phyloP scores from a whole-genome alignment of 2,329 filamentous ascomycete genomes.

The Neonectria ditissima region DNA sequence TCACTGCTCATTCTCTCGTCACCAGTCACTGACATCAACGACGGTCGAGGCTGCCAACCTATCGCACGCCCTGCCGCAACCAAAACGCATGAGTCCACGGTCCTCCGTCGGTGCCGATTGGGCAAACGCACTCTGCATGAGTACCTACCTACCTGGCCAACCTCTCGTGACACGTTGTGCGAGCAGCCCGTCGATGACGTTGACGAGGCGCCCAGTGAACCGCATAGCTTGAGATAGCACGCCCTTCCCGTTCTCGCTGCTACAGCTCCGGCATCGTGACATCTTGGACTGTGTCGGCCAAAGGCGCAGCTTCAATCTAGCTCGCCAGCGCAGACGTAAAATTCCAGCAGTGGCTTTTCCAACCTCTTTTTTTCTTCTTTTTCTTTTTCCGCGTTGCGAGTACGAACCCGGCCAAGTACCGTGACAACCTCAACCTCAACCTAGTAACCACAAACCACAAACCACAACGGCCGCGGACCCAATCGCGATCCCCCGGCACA shows the following conservation, averaged over 20 bases:
- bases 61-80: neutral
- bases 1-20: slow-evolving; percentile 8
- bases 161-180: slow-evolving; percentile 14
- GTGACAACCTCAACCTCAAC: neutral
- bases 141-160: neutral
- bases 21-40: slow-evolving; percentile 15
- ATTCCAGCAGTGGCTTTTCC: no score
- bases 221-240: neutral
- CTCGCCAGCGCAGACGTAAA: no score
- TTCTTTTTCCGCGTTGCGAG: no score
- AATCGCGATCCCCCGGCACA: slow-evolving; percentile 3
- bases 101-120: slow-evolving; percentile 19
- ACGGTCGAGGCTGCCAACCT: neutral
- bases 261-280: neutral
- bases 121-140: neutral
- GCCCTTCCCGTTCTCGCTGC: neutral
- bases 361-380: no score
- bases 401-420: neutral
- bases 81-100: slow-evolving; percentile 4
- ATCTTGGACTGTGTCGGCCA: slow-evolving; percentile 5
- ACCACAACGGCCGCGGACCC: no score
- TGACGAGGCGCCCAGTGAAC: neutral
- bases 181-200: neutral
- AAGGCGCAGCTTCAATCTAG: no score
- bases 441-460: no score